Evolutionary conservation across 495 filamentous ascomycete species (phyloP).

Genomic region (Penicillium bialowiezense): DNA sequence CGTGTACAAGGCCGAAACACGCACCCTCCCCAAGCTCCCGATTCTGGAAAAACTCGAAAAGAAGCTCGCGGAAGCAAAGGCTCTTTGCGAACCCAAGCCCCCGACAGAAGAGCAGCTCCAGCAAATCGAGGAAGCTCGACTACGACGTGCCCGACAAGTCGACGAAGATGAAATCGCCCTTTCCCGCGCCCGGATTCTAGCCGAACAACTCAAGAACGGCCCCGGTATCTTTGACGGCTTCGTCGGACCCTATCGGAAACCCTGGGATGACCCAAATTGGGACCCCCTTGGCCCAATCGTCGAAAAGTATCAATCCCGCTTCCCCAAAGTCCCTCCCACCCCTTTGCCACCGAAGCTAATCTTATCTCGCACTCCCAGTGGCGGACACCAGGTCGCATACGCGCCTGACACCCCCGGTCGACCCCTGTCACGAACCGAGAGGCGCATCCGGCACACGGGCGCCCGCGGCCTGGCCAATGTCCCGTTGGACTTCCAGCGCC

Average conservation of each 20-base stretch:
- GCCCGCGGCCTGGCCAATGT: constrained; percentile 43
- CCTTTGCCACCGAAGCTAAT: background rate
- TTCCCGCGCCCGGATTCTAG: constrained; percentile 41
- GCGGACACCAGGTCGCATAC: constrained; percentile 35
- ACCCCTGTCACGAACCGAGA: constrained; percentile 41
- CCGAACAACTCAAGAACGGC: constrained; percentile 38
- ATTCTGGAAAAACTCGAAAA: constrained; percentile 27
- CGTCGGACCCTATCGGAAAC: constrained; percentile 9
- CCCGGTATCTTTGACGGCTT: constrained; percentile 31
- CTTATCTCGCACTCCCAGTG: background rate
- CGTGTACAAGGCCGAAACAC: constrained; percentile 31
- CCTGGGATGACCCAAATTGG: constrained; percentile 7
- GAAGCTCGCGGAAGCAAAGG: constrained; percentile 17
- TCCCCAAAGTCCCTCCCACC: background rate
- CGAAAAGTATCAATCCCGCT: constrained; percentile 2
- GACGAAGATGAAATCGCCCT: constrained; percentile 45
- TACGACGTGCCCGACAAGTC: constrained; percentile 22
- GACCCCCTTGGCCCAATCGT: constrained; percentile 1
- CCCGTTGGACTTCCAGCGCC: constrained; percentile 31
- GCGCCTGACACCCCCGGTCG: constrained; percentile 39
- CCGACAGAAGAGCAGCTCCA: constrained; percentile 18
- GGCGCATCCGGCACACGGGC: constrained; percentile 38
- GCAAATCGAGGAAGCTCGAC: constrained; percentile 11
- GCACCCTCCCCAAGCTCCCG: constrained; percentile 38
- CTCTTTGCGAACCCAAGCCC: constrained; percentile 24